Evolutionary conservation across 768 basidiomycete species (phyloP).

Genomic region (Termitomyces sp.): DNA sequence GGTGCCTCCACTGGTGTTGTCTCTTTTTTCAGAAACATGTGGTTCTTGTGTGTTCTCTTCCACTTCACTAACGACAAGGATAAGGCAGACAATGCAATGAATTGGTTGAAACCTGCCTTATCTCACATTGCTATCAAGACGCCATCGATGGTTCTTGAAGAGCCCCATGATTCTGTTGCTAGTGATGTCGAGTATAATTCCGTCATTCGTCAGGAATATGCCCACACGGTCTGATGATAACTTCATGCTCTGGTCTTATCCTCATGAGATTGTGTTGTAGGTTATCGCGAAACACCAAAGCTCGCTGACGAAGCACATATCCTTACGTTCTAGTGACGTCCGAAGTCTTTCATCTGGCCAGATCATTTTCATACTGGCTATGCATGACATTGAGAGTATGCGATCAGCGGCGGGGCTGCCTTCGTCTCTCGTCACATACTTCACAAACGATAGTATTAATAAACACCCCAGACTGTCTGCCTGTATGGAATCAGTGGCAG

Average conservation of each 20-base stretch:
- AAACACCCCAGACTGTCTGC: slow-evolving; percentile 55
- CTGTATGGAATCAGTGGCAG: slow-evolving; percentile 84
- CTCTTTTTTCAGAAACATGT: slow-evolving; percentile 83
- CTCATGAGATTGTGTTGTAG: slow-evolving; percentile 29
- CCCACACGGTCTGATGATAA: slow-evolving; percentile 50
- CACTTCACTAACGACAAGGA: slow-evolving; percentile 60
- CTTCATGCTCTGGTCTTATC: not conserved
- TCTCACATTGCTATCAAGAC: slow-evolving; percentile 81
- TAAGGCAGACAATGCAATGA: slow-evolving; percentile 58
- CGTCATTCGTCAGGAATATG: slow-evolving; percentile 82
- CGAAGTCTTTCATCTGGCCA: slow-evolving; percentile 76
- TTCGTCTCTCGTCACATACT: slow-evolving; percentile 81
- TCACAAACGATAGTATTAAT: slow-evolving; percentile 83
- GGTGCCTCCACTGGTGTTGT: slow-evolving; percentile 55
- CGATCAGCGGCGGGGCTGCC: slow-evolving; percentile 76
- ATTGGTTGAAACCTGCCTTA: slow-evolving; percentile 74
- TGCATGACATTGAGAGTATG: slow-evolving; percentile 86
- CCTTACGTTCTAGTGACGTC: slow-evolving; percentile 61
- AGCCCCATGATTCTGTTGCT: slow-evolving; percentile 72
- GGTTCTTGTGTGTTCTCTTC: slow-evolving; percentile 90
- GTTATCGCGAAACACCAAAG: slow-evolving; percentile 64
- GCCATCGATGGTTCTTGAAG: slow-evolving; percentile 78
- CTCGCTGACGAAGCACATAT: slow-evolving; percentile 58
- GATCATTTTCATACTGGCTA: slow-evolving; percentile 75
- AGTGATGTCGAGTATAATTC: slow-evolving; percentile 93